Evolutionary conservation across 2,329 filamentous ascomycete species (phyloP).

Genomic region (Nothophoma quercina): DNA sequence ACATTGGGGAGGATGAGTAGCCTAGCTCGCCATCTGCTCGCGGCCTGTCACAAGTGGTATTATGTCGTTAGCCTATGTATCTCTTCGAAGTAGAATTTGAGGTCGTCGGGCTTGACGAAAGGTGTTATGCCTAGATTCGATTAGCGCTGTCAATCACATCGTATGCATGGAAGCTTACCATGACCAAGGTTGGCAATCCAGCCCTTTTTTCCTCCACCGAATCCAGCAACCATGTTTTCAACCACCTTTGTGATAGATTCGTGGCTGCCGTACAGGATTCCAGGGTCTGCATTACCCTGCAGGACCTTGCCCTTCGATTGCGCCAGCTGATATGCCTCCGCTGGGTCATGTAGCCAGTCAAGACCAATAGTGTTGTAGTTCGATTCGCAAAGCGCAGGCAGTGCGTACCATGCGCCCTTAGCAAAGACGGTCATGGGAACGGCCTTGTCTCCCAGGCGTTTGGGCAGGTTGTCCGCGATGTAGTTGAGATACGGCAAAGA

Average conservation of each 20-base stretch:
- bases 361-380: slow-evolving; percentile 94
- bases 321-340: slow-evolving; percentile 81
- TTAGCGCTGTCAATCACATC: slow-evolving; percentile 23
- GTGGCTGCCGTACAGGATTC: slow-evolving; percentile 85
- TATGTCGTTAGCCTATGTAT: slow-evolving; percentile 65
- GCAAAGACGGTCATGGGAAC: slow-evolving; percentile 99
- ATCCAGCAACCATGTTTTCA: slow-evolving; percentile 85
- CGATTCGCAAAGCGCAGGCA: slow-evolving; percentile 84
- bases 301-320: slow-evolving; percentile 75
- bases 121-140: slow-evolving; percentile 79
- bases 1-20: slow-evolving; percentile 43
- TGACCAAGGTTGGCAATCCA: slow-evolving; percentile 99
- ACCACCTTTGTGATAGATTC: slow-evolving; percentile 84
- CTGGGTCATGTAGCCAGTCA: slow-evolving; percentile 93
- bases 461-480: slow-evolving; percentile 82
- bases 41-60: slow-evolving; percentile 3
- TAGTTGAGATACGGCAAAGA: slow-evolving; percentile 85
- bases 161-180: slow-evolving; percentile 64
- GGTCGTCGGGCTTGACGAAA: slow-evolving; percentile 89
- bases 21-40: neutral
- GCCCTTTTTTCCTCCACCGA: slow-evolving; percentile 81
- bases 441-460: slow-evolving; percentile 73
- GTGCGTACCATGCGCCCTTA: slow-evolving; percentile 95
- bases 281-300: slow-evolving; percentile 96
- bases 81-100: slow-evolving; percentile 94